These are phyloP conservation scores for Ogataea paraovalis DNA, from an alignment of 805 yeast genomes.

Conservation along the genomic window DNA sequence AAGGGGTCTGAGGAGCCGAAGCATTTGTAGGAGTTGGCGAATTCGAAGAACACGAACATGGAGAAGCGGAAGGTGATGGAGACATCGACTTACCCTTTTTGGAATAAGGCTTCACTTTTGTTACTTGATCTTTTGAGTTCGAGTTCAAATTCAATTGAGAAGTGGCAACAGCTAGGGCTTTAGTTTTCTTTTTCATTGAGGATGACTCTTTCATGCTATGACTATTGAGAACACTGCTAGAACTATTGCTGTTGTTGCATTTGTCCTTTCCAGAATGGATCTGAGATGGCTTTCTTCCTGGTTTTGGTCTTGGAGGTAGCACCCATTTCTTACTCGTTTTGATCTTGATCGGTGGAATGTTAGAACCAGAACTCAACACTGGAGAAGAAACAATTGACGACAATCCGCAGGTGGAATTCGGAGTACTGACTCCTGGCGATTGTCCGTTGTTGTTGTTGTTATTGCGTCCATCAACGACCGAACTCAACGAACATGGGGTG, in stretches of 20 bases:
- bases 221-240: not conserved
- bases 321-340: conserved; percentile 80
- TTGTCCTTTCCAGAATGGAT: conserved; percentile 3
- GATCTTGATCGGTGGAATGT: conserved; percentile 26
- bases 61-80: not conserved
- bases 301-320: conserved; percentile 79
- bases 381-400: conserved; percentile 1
- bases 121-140: not conserved
- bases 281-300: conserved; percentile 53
- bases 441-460: not conserved
- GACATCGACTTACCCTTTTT: not conserved
- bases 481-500: not conserved
- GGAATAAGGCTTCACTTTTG: not conserved
- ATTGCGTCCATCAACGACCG: not conserved
- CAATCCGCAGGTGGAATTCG: not conserved
- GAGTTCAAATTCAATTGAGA: not conserved
- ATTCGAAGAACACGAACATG: not conserved
- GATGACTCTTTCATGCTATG: not conserved
- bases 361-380: no score
- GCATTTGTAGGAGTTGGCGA: conserved; percentile 1
- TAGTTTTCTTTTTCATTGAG: conserved; percentile 8
- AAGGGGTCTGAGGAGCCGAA: not conserved
- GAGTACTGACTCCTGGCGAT: not conserved
- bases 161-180: not conserved
- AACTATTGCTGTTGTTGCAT: not conserved